Evolutionary conservation across 805 yeast genomes (phyloP), one percentile per base, ranked within the genome.

Genomic region (Torulaspora quercuum): DNA sequence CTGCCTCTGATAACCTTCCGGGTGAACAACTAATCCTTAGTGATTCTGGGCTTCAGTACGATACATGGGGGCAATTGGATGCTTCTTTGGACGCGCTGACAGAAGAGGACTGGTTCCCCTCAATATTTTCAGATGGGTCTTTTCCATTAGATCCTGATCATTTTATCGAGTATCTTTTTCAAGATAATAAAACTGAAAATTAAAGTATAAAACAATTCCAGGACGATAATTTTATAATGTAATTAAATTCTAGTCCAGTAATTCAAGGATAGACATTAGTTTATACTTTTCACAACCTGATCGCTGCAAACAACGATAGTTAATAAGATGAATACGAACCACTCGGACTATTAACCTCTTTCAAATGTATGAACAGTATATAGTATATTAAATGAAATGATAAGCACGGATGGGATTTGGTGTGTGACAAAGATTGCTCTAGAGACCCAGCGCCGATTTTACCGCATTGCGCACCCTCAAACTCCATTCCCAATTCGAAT

Each of bases 401-500:
- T n/a, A n/a, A n/a, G n/a, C n/a, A n/a, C n/a, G n/a, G n/a, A n/a
- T n/a, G n/a, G n/a, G n/a, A n/a, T n/a, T n/a, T n/a, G n/a, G n/a
- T n/a, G n/a, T n/a, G n/a, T n/a, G n/a, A 29, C 2, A 29, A n/a
- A 8, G 10, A 11, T 25, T 16, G 17, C 21, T 12, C 24, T 14
- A 29, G 13, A 30, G 33, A 13, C 41, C 37, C 11, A 33, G 28
- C 11, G 41, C 41, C 12, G 28, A 25, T 18, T 33, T 23, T 23
- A 32, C 23, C 2, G 35, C 21, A 22, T 32, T 8, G 18, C 67
- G 52, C 19, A 64, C 66, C 28, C 58, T 59, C 29, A 57, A 46
- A 22, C 66, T 65, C 65, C 67, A 61, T 9, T 59, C 56, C 68
- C 69, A 66, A 29, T 50, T 45, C 2, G 51, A 46, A 44, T 66